Evolutionary conservation across 75 land plant species (phyloP).

Genomic region (Picea sitchensis): DNA sequence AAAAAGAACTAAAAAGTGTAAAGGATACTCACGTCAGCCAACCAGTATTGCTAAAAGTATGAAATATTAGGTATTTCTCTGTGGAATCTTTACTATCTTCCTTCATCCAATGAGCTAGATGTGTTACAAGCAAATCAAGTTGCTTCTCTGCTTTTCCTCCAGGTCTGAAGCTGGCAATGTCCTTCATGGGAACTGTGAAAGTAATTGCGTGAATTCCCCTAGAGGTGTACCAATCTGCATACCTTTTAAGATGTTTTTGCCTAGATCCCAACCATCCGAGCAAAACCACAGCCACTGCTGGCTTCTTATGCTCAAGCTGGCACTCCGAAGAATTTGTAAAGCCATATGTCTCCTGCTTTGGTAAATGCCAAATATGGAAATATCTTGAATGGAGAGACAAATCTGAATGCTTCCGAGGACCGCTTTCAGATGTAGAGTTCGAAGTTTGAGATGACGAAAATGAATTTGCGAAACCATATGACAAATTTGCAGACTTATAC

Average conservation of each 20-base stretch:
- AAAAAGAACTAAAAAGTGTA: not conserved
- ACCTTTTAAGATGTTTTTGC: slow-evolving; percentile 84
- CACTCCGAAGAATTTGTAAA: slow-evolving; percentile 16
- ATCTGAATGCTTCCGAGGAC: not conserved
- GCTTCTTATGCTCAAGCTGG: slow-evolving; percentile 26
- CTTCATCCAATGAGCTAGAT: slow-evolving; percentile 68
- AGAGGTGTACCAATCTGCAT: slow-evolving; percentile 94
- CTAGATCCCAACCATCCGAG: slow-evolving; percentile 95
- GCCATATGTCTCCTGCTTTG: slow-evolving; percentile 28
- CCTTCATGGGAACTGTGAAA: slow-evolving; percentile 86
- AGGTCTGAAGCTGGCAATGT: slow-evolving; percentile 61
- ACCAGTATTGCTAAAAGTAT: slow-evolving; percentile 97
- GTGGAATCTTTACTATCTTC: slow-evolving; percentile 23
- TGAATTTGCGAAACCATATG: slow-evolving; percentile 4
- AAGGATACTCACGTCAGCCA: slow-evolving; percentile 70
- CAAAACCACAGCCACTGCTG: slow-evolving; percentile 66
- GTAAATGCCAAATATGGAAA: slow-evolving; percentile 62
- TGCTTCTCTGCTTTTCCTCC: slow-evolving; percentile 81
- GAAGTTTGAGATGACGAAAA: not conserved
- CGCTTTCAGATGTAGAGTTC: not conserved
- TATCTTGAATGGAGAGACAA: slow-evolving; percentile 19
- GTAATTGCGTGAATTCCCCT: slow-evolving; percentile 88
- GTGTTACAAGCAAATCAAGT: slow-evolving; percentile 56
- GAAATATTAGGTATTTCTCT: slow-evolving; percentile 81
- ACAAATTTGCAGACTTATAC: slow-evolving; percentile 37